Evolutionary conservation across 495 filamentous ascomycete genomes (phyloP).

Genomic region (Penicillium riverlandense): DNA sequence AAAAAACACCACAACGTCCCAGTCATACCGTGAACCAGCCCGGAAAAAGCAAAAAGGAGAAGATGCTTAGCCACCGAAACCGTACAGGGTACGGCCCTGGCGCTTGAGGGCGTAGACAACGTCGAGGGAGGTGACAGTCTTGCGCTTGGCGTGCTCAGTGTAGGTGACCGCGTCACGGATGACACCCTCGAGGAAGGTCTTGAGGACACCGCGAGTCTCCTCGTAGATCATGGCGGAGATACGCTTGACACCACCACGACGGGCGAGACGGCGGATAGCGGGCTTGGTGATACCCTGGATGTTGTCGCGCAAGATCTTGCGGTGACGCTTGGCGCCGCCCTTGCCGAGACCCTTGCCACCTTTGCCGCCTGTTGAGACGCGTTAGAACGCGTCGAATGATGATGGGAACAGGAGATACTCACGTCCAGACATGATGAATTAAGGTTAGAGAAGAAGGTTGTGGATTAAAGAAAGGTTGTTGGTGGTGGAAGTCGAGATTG

Average conservation of each 20-base stretch:
- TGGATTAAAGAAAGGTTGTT: constrained; percentile 21
- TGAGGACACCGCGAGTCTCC: constrained; percentile 99
- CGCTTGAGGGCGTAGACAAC: constrained; percentile 97
- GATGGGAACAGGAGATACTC: constrained; percentile 31
- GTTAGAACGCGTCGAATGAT: constrained; percentile 29
- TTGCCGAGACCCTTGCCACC: constrained; percentile 99
- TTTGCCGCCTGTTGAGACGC: constrained; percentile 66
- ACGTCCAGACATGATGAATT: constrained; percentile 64
- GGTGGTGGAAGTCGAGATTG: constrained; percentile 29
- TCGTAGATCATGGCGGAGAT: constrained; percentile 99
- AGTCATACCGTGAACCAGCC: constrained; percentile 43
- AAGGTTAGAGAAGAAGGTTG: constrained; percentile 20
- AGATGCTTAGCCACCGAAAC: constrained; percentile 90
- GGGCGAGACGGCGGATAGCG: constrained; percentile 98
- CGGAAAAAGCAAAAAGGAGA: constrained; percentile 32
- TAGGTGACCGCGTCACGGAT: constrained; percentile 99
- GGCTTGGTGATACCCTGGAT: constrained; percentile 99
- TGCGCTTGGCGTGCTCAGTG: constrained; percentile 97
- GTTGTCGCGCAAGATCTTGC: constrained; percentile 99
- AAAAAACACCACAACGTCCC: constrained; percentile 49
- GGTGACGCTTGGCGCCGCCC: constrained; percentile 83
- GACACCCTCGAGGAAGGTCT: constrained; percentile 99
- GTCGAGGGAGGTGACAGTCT: constrained; percentile 96
- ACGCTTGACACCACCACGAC: constrained; percentile 99
- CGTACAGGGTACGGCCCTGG: constrained; percentile 95